A percentile compares a stretch with the other conserved stretches of the same genome.
Conservation (phyloP, 73 alveolate genomes). For the Paramecium caudatum region DNA sequence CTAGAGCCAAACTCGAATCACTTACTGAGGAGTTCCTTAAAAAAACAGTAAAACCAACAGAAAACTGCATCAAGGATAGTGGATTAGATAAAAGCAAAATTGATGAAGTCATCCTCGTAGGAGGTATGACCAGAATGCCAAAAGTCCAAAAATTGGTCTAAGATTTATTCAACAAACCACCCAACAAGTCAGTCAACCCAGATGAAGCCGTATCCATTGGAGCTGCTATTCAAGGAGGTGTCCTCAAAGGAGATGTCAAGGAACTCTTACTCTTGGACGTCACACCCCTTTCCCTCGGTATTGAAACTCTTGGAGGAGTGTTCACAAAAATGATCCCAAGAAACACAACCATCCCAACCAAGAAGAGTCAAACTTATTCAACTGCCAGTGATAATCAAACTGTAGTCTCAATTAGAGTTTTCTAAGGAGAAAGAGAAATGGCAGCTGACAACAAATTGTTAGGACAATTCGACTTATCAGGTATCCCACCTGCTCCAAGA, state of each 20-base stretch:
- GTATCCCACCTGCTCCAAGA: constrained; percentile 96
- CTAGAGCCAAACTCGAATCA: constrained; percentile 91
- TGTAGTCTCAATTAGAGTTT: constrained; percentile 94
- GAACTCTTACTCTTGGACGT: constrained; percentile 96
- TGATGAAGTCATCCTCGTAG: constrained; percentile 97
- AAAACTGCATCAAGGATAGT: constrained; percentile 91
- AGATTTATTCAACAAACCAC: constrained; percentile 89
- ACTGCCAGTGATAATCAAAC: constrained; percentile 97
- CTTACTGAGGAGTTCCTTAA: constrained; percentile 82
- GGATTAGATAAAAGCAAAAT: constrained; percentile 92
- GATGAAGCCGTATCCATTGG: constrained; percentile 99
- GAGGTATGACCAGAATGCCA: constrained; percentile 99
- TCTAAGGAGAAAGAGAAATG: constrained; percentile 98
- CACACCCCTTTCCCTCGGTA: constrained; percentile 98
- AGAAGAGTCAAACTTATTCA: constrained; percentile 94
- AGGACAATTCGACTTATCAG: constrained; percentile 96
- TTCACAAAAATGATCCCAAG: constrained; percentile 95
- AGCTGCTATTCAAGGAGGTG: constrained; percentile 99
- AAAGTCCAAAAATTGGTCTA: constrained; percentile 93
- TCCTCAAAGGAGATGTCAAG: constrained; percentile 94
- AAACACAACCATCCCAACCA: constrained; percentile 99
- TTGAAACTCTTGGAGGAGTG: constrained; percentile 97
- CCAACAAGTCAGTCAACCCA: constrained; percentile 91
- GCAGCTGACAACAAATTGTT: constrained; percentile 95
- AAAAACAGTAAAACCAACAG: constrained; percentile 90